Conservation (phyloP, 108 stramenopile species). For the Nannochloropsis granulata region DNA sequence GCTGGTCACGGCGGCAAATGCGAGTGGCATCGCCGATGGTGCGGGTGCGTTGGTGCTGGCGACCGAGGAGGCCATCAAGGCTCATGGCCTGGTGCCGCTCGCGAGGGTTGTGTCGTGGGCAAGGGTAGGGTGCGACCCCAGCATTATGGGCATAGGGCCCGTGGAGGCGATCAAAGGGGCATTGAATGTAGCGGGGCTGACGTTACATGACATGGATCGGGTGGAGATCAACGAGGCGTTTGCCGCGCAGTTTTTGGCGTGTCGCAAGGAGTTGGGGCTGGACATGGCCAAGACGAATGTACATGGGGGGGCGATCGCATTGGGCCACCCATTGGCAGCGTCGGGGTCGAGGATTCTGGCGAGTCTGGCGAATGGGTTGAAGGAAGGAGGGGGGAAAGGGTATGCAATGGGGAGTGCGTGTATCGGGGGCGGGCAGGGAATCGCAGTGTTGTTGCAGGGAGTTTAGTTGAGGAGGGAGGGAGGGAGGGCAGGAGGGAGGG, state of each 20-base stretch:
- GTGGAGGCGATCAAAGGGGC: slow-evolving; percentile 71
- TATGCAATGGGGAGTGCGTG: slow-evolving; percentile 85
- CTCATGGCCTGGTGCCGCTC: slow-evolving; percentile 68
- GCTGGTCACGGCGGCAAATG: slow-evolving; percentile 83
- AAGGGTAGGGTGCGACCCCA: slow-evolving; percentile 40
- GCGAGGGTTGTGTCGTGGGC: slow-evolving; percentile 42
- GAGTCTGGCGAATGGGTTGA: slow-evolving; percentile 79
- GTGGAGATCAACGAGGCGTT: slow-evolving; percentile 99
- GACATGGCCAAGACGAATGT: slow-evolving; percentile 74
- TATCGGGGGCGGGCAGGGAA: slow-evolving; percentile 98
- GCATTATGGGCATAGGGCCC: slow-evolving; percentile 47
- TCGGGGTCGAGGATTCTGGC: slow-evolving; percentile 67
- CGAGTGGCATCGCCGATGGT: slow-evolving; percentile 93
- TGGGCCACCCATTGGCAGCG: slow-evolving; percentile 45
- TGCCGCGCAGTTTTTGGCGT: slow-evolving; percentile 84
- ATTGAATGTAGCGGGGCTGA: slow-evolving; percentile 53
- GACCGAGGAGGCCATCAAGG: slow-evolving; percentile 61
- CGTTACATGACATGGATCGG: slow-evolving; percentile 76
- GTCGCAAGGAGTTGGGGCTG: slow-evolving; percentile 82
- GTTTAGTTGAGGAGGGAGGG: background rate
- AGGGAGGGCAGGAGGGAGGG: background rate
- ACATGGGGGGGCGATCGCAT: slow-evolving; percentile 43
- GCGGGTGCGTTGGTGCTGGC: slow-evolving; percentile 75
- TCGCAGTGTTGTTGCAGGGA: slow-evolving; percentile 76
- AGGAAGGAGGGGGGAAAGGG: slow-evolving; percentile 20